Evolutionary conservation across 164 flowering plant genomes (phyloP).

Genomic region (Magnolia kwangsiensis): DNA sequence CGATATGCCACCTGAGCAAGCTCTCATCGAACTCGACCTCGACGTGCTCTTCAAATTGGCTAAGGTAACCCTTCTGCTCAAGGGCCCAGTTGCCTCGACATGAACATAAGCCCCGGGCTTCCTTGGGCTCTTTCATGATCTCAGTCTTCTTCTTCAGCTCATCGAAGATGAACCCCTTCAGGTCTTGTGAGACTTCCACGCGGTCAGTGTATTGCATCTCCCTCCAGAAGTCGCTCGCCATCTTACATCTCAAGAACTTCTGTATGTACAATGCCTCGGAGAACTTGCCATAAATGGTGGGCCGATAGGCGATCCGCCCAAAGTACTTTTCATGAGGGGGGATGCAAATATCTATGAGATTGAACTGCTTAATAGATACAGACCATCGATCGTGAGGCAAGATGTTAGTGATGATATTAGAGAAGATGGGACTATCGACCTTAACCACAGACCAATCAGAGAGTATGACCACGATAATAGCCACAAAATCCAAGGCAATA

Average conservation of each 20-base stretch:
- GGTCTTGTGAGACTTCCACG: background rate
- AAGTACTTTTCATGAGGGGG: background rate
- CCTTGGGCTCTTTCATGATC: background rate
- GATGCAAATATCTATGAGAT: constrained; percentile 10
- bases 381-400: constrained; percentile 10
- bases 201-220: background rate
- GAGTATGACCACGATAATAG: constrained; percentile 28
- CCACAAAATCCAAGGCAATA: constrained; percentile 29
- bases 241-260: background rate
- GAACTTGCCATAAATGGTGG: background rate
- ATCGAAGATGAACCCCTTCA: constrained; percentile 4
- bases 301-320: background rate
- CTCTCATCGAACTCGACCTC: constrained; percentile 12
- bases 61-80: background rate
- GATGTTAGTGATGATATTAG: background rate
- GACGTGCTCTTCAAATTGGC: background rate
- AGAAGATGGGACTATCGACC: background rate
- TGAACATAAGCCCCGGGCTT: background rate
- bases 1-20: constrained; percentile 15
- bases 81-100: background rate
- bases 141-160: background rate
- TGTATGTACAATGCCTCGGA: background rate
- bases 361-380: constrained; percentile 10
- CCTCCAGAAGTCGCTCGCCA: background rate
- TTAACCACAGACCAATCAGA: constrained; percentile 39